Percentiles rank a stretch among this genome's conserved stretches.
These are phyloP conservation scores for Meredithiella fracta DNA, from an alignment of 2,329 filamentous ascomycete species.

Conservation along the genomic window DNA sequence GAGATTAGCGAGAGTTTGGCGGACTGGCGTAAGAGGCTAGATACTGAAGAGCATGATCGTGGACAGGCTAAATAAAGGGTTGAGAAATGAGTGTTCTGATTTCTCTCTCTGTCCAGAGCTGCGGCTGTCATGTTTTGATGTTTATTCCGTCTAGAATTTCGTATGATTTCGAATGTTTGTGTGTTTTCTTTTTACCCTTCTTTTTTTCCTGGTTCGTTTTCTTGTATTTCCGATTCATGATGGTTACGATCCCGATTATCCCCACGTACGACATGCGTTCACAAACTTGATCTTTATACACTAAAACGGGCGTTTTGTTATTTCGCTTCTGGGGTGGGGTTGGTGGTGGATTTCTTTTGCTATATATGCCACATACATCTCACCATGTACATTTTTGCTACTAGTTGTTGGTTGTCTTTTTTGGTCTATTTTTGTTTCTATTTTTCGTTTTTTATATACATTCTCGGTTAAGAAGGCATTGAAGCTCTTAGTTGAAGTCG, in stretches of 20 bases:
- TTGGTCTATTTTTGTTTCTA: slow-evolving; percentile 6
- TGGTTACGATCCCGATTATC: neutral
- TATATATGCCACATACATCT: slow-evolving; percentile 12
- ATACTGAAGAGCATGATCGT: slow-evolving; percentile 30
- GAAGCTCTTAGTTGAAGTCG: neutral
- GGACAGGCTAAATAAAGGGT: slow-evolving; percentile 15
- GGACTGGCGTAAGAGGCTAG: slow-evolving; percentile 65
- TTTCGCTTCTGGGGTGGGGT: slow-evolving; percentile 5
- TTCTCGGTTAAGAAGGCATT: slow-evolving; percentile 4
- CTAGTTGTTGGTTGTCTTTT: slow-evolving; percentile 4
- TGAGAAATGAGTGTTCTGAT: neutral
- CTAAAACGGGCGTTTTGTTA: slow-evolving; percentile 7
- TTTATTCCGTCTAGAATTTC: slow-evolving; percentile 10
- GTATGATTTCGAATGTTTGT: neutral
- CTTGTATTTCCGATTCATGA: slow-evolving; percentile 7
- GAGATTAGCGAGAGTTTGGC: slow-evolving; percentile 56
- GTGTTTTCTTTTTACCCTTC: slow-evolving; percentile 16
- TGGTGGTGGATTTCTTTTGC: slow-evolving; percentile 6
- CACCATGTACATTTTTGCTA: neutral
- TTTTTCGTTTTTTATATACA: slow-evolving; percentile 7
- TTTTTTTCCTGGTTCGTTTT: no score
- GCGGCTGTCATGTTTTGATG: slow-evolving; percentile 1
- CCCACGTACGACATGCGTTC: neutral
- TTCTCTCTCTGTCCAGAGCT: slow-evolving; percentile 3
- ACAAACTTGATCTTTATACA: neutral